Evolutionary conservation across 345 rosid species (phyloP), one percentile per base, ranked within the genome.

Genomic region (Sonneratia caseolaris): DNA sequence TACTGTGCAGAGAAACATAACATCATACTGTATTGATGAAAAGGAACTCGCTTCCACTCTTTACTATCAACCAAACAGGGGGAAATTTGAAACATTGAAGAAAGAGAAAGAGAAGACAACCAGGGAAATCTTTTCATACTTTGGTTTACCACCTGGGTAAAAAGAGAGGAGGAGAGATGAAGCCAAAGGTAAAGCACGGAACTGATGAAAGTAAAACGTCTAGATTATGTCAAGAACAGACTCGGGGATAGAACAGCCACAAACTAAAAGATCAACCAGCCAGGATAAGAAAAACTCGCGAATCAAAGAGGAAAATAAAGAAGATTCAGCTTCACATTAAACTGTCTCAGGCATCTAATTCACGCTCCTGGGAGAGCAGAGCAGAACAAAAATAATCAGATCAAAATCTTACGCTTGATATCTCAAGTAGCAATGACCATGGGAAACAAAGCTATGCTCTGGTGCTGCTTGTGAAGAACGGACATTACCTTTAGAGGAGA

Each of bases 121-220:
- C 56, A 40, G 64, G 70, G 71, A 74, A 43, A 40, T 56, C 37
- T 70, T 68, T 49, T 70, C 61, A 68, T 45, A 75, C 56, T 76
- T 82, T 82, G 80, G 77, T 74, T 74, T 66, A 75, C 76, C 86
- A 81, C 77, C 71, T 12, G 75, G 76, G 82, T 40, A 8, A 40
- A 40, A 40, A 40, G 43, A 40, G 73, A 70, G 64, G 69, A 68
- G 43, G 9, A 66, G 68, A 65, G 68, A 73, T 59, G 76, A 81
- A 78, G 83, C 78, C 81, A 74, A 69, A 73, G 72, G 71, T 77
- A 82, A 88, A 82, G 78, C 72, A 73, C 73, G 75, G 76, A 80
- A 77, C 73, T 42, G 86, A 82, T 81, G 77, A 81, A 78, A 77
- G 66, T 75, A 77, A 84, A 82, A 55, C 76, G 73, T 78, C 75